A percentile compares a stretch with the other conserved stretches of the same genome.
These are phyloP conservation scores for Pseudogymnoascus sp. DNA, from an alignment of 2,329 filamentous ascomycete genomes.

Conservation along the genomic window DNA sequence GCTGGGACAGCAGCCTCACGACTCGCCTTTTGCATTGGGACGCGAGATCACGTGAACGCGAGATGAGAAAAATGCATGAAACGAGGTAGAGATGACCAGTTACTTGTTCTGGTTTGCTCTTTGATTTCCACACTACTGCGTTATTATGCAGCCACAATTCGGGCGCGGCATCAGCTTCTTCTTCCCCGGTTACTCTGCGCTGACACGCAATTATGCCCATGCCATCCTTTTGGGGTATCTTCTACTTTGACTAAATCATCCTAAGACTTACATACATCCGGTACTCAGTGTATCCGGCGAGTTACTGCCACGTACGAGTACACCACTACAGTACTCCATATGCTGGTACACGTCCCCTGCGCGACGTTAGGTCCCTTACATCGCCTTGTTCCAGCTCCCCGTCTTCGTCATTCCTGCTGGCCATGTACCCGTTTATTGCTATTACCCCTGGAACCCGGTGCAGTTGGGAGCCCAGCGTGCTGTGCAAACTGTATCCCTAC, in stretches of 20 bases:
- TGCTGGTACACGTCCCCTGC: constrained; percentile 4
- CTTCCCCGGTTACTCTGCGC: neutral
- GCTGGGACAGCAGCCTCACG: neutral
- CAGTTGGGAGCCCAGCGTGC: neutral
- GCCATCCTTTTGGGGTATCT: neutral
- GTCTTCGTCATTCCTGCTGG: neutral
- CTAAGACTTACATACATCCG: no score
- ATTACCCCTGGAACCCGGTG: neutral
- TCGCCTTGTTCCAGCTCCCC: neutral
- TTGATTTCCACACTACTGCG: neutral
- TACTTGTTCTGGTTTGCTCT: neutral
- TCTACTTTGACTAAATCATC: neutral
- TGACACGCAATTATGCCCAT: neutral
- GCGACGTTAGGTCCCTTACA: neutral
- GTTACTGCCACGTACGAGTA: constrained; percentile 1
- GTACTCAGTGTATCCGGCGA: neutral
- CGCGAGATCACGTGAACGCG: neutral
- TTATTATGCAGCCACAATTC: neutral
- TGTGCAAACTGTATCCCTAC: neutral
- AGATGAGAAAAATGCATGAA: neutral
- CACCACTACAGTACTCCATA: neutral
- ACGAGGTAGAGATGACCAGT: neutral
- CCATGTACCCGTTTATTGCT: neutral
- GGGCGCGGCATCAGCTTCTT: neutral
- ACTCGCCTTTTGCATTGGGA: neutral